Evolutionary conservation across 495 filamentous ascomycete species (phyloP), one percentile per base, ranked within the genome.

Genomic region (Jackrogersella multiformis): DNA sequence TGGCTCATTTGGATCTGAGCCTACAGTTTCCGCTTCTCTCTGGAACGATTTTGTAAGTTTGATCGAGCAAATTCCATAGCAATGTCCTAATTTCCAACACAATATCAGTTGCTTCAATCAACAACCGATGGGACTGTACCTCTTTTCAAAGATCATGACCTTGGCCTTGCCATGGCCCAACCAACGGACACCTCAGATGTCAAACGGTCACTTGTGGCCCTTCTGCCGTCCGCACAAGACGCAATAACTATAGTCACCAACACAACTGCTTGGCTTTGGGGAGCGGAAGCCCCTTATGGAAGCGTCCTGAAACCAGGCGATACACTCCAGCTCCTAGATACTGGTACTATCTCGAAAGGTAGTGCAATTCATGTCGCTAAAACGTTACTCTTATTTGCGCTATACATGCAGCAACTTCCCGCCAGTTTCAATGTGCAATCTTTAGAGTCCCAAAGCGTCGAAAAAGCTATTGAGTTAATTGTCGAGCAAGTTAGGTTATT

Each of bases 331-430:
- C 28, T 51, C 26, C 15, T 51, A 8, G 46, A 51, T 4, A 51
- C 34, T 10, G n/a, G 13, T 34, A n/a, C 46, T 3, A 51, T 51
- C 2, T 20, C 55, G 39, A 41, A 20, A 28, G 55, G 55, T n/a
- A 58, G 38, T 18, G 32, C 55, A 9, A 42, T 58, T 10, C 16
- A 34, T 21, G 10, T 58, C 20, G 38, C 55, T 21, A 41, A 44
- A 21, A 45, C 39, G 13, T 45, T 58, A 21, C 23, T 58, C 5
- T 34, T 44, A 10, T 44, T 42, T 15, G 55, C 55, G 12, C 18
- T 58, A 28, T 58, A 45, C 55, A 58, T 58, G 55, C 55, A 58
- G 20, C 55, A 58, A 35, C 38, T 58, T 1, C 55, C 55, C 6
- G 26, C 55, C 13, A 58, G 10, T 45, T 58, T 58, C 38, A 38